A percentile compares a stretch with the other conserved stretches of the same genome.
These are phyloP conservation scores for Calocybe indica DNA, from an alignment of 768 basidiomycete species.

Conservation along the genomic window DNA sequence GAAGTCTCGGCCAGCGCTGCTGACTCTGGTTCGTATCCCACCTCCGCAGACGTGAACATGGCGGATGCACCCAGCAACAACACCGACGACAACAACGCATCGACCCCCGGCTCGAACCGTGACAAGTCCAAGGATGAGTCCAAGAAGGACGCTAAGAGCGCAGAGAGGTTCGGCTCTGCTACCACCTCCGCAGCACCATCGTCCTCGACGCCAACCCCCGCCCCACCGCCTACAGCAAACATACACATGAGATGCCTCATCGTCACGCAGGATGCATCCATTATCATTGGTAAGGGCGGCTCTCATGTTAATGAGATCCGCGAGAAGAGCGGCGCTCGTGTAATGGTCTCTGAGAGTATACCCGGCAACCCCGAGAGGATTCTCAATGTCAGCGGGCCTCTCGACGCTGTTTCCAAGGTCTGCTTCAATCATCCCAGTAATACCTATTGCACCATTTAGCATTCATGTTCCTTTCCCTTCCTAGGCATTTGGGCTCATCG, in stretches of 20 bases:
- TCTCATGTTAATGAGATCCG: constrained; percentile 98
- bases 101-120: constrained; percentile 41
- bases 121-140: constrained; percentile 39
- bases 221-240: constrained; percentile 63
- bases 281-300: constrained; percentile 96
- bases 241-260: constrained; percentile 99
- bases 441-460: not conserved
- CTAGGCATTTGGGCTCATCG: constrained; percentile 97
- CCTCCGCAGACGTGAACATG: constrained; percentile 62
- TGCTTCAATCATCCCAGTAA: constrained; percentile 14
- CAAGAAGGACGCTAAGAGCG: constrained; percentile 25
- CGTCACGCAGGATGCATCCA: constrained; percentile 98
- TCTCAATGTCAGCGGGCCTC: constrained; percentile 89
- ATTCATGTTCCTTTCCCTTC: not conserved
- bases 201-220: constrained; percentile 33
- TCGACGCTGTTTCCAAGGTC: constrained; percentile 99
- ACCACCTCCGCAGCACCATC: constrained; percentile 48
- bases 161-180: constrained; percentile 34
- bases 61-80: constrained; percentile 47
- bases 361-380: constrained; percentile 99
- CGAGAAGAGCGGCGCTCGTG: constrained; percentile 93
- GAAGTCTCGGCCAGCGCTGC: constrained; percentile 47
- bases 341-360: constrained; percentile 97
- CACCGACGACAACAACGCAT: constrained; percentile 53
- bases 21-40: constrained; percentile 35